phyloP scores from a whole-genome alignment of 345 rosid species.

The Citrus australasica region DNA sequence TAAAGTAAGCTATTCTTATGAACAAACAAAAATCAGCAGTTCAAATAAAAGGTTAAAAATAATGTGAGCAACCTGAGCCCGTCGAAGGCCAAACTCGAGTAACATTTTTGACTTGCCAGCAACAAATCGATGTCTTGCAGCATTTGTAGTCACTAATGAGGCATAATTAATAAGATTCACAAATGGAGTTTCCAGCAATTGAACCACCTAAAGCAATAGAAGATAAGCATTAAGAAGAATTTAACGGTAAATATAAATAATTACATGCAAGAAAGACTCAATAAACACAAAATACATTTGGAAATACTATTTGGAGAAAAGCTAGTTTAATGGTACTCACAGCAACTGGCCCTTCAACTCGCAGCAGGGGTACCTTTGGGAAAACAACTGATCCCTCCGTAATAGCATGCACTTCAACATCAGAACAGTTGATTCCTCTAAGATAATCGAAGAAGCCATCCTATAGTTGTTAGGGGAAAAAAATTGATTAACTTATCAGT shows the following conservation, averaged over 20 bases:
- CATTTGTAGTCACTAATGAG: conserved; percentile 91
- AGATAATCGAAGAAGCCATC: conserved; percentile 82
- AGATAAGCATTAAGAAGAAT: conserved; percentile 1
- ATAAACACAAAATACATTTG: neutral
- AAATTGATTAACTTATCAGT: neutral
- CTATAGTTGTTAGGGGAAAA: conserved; percentile 30
- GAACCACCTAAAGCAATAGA: conserved; percentile 60
- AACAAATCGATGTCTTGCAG: conserved; percentile 93
- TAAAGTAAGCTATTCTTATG: conserved; percentile 14
- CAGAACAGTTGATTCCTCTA: conserved; percentile 82
- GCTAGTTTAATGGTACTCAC: conserved; percentile 48
- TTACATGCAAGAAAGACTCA: neutral
- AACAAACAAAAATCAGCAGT: conserved; percentile 6
- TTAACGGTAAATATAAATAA: neutral
- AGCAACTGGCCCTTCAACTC: conserved; percentile 94
- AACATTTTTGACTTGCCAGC: conserved; percentile 81
- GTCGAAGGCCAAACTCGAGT: conserved; percentile 91
- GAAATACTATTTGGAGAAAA: neutral
- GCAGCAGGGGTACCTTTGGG: conserved; percentile 89
- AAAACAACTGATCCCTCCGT: conserved; percentile 88
- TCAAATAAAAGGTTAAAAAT: conserved; percentile 1
- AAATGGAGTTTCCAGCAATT: conserved; percentile 93
- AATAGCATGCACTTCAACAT: conserved; percentile 80
- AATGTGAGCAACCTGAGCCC: conserved; percentile 76
- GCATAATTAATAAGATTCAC: conserved; percentile 84